Evolutionary conservation across 2,329 filamentous ascomycete species (phyloP).

Genomic region (Hymenoscyphus fraxineus): DNA sequence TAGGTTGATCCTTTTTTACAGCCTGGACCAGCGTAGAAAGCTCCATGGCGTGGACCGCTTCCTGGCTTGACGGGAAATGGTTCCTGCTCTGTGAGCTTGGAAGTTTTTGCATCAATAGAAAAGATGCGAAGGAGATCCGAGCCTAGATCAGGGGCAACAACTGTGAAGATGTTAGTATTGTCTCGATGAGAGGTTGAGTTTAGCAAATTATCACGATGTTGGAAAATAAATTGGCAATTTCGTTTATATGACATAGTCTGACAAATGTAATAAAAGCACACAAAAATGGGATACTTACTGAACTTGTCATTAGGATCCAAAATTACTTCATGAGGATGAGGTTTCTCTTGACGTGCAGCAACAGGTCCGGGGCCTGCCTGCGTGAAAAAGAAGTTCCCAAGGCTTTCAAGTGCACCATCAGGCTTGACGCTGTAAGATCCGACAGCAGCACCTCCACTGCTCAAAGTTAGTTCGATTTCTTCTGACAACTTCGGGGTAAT

Average conservation of each 20-base stretch:
- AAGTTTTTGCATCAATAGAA: slow-evolving; percentile 37
- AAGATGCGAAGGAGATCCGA: slow-evolving; percentile 48
- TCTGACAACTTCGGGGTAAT: slow-evolving; percentile 46
- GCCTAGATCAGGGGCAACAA: slow-evolving; percentile 51
- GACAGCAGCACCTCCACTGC: slow-evolving; percentile 24
- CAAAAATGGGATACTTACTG: slow-evolving; percentile 12
- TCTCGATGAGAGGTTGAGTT: no score
- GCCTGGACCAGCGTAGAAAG: slow-evolving; percentile 37
- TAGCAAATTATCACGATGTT: no score
- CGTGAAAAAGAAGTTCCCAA: slow-evolving; percentile 43
- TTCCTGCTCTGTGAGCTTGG: slow-evolving; percentile 38
- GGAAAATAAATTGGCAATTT: neutral
- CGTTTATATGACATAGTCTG: neutral
- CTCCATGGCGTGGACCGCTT: slow-evolving; percentile 51
- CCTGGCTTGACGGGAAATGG: slow-evolving; percentile 38
- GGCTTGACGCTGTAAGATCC: slow-evolving; percentile 38
- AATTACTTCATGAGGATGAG: slow-evolving; percentile 50
- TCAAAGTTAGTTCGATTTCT: slow-evolving; percentile 3
- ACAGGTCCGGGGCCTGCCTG: slow-evolving; percentile 36
- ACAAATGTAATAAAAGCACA: neutral
- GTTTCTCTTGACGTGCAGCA: slow-evolving; percentile 40
- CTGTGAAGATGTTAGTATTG: neutral
- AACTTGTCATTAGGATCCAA: slow-evolving; percentile 50
- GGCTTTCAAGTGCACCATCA: slow-evolving; percentile 19
- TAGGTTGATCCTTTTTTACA: slow-evolving; percentile 23